These are phyloP conservation scores for Phytophthora brassicae DNA, from an alignment of 352 stramenopile species.

Conservation along the genomic window DNA sequence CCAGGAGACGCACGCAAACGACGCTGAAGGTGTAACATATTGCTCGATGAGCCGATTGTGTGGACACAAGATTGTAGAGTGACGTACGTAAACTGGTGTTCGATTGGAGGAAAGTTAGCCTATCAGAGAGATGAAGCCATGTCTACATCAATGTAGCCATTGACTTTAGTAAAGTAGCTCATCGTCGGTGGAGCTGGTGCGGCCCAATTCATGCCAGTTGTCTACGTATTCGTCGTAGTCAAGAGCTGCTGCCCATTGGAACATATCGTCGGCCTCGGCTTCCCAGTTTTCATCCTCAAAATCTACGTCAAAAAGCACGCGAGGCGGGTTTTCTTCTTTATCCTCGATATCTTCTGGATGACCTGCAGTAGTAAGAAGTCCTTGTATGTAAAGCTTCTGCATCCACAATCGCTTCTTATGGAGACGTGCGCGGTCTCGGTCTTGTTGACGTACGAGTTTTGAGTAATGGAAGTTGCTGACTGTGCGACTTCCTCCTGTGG, in stretches of 20 bases:
- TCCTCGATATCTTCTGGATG: constrained; percentile 18
- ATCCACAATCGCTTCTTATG: constrained; percentile 81
- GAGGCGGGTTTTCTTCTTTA: constrained; percentile 8
- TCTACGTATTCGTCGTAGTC: constrained; percentile 79
- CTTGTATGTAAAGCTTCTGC: constrained; percentile 75
- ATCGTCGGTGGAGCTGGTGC: constrained; percentile 47
- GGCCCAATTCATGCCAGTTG: constrained; percentile 63
- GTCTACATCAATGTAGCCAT: not conserved
- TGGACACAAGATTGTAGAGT: constrained; percentile 9
- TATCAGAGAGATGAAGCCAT: constrained; percentile 10
- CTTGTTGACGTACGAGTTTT: constrained; percentile 54
- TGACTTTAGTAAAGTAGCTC: not conserved
- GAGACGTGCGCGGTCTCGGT: constrained; percentile 49
- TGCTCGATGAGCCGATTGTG: not conserved
- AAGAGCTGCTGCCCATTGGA: constrained; percentile 61
- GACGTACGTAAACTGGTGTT: not conserved
- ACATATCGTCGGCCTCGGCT: constrained; percentile 67
- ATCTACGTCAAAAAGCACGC: constrained; percentile 59
- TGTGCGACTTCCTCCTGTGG: constrained; percentile 37
- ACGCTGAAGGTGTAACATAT: constrained; percentile 28
- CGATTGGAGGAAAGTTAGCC: constrained; percentile 5
- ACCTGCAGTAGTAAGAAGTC: constrained; percentile 35
- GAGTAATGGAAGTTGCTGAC: constrained; percentile 44
- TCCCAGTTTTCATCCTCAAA: constrained; percentile 75
- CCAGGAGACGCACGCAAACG: constrained; percentile 10